These are phyloP conservation scores for Lichtheimia corymbifera DNA, from an alignment of 371 early-diverging fungal genomes.

Conservation along the genomic window DNA sequence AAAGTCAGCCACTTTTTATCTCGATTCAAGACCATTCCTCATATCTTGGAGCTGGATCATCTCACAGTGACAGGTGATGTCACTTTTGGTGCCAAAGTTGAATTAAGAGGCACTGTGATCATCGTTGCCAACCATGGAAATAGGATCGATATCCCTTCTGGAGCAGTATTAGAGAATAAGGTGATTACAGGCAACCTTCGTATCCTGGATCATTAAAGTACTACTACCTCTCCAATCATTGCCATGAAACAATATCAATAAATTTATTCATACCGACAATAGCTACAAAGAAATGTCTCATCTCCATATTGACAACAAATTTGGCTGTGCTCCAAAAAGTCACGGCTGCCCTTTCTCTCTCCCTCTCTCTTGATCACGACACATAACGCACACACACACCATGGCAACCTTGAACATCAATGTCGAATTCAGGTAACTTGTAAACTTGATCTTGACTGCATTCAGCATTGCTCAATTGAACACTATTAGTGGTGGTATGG, in stretches of 20 bases:
- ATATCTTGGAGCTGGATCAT: conserved; percentile 98
- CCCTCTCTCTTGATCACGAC: background rate
- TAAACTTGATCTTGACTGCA: no score
- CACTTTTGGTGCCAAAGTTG: conserved; percentile 93
- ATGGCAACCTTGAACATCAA: conserved; percentile 17
- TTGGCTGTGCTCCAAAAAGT: background rate
- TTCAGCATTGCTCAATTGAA: background rate
- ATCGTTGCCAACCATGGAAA: conserved; percentile 97
- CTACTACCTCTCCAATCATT: background rate
- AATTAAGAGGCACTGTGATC: conserved; percentile 97
- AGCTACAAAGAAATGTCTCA: background rate
- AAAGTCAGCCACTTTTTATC: conserved; percentile 75
- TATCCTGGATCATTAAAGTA: conserved; percentile 72
- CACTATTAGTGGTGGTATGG: conserved; percentile 84
- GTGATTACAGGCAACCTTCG: conserved; percentile 97
- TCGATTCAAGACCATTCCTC: conserved; percentile 93
- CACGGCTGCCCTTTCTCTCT: background rate
- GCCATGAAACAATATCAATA: background rate
- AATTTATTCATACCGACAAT: background rate
- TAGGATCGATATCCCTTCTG: conserved; percentile 97
- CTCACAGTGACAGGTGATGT: conserved; percentile 99
- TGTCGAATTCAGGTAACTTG: conserved; percentile 17
- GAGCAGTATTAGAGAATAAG: conserved; percentile 96
- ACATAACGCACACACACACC: background rate
- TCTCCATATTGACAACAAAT: background rate